These are phyloP conservation scores for Yarrowia sp. DNA, from an alignment of 805 yeast species.

Conservation along the genomic window DNA sequence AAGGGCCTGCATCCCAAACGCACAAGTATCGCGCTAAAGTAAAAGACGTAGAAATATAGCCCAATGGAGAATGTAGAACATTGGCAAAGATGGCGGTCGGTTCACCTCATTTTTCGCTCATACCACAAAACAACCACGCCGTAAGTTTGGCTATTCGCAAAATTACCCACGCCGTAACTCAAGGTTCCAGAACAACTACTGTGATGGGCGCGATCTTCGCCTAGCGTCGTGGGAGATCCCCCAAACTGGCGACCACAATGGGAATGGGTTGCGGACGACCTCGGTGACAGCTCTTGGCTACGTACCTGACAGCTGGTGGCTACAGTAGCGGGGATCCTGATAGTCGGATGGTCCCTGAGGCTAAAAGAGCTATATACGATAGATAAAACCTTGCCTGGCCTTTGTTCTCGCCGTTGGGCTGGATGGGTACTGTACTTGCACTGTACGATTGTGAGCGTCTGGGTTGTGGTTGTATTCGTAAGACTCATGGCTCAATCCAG, in stretches of 20 bases:
- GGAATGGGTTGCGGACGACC: not conserved
- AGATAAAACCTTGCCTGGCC: not conserved
- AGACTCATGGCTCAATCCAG: no score
- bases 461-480: no score
- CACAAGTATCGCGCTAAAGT: conserved; percentile 3
- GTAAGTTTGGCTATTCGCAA: not conserved
- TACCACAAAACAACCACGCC: no score
- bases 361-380: not conserved
- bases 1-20: not conserved
- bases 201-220: conserved; percentile 9
- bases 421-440: no score
- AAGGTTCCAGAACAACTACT: not conserved
- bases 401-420: not conserved
- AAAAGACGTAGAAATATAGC: not conserved
- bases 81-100: no score
- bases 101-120: no score
- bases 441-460: no score
- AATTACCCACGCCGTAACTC: not conserved
- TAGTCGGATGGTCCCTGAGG: conserved; percentile 3
- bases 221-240: conserved; percentile 15
- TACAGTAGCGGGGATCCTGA: not conserved
- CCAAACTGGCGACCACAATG: not conserved
- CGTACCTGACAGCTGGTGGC: not conserved
- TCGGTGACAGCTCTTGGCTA: not conserved
- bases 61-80: not conserved